A percentile compares a stretch with the other conserved stretches of the same genome.
These are phyloP conservation scores for Apiospora hydei DNA, from an alignment of 2,329 filamentous ascomycete genomes.

Conservation along the genomic window DNA sequence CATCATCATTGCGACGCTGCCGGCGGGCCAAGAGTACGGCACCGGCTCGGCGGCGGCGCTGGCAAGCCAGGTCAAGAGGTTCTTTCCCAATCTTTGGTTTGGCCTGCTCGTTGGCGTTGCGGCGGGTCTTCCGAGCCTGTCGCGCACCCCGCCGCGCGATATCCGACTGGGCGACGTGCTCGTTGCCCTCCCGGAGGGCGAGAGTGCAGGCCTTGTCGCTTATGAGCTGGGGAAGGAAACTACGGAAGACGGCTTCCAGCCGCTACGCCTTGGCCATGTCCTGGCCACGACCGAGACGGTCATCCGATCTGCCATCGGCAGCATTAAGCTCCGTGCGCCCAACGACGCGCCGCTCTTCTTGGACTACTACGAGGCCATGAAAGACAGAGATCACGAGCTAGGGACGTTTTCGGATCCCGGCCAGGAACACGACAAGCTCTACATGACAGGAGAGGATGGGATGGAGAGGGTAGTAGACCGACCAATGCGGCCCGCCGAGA, in stretches of 20 bases:
- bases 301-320: slow-evolving; percentile 44
- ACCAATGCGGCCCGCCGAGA: slow-evolving; percentile 28
- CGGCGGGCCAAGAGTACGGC: slow-evolving; percentile 45
- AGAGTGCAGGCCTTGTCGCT: slow-evolving; percentile 39
- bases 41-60: slow-evolving; percentile 44
- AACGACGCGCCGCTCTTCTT: slow-evolving; percentile 36
- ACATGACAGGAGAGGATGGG: slow-evolving; percentile 25
- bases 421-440: slow-evolving; percentile 39
- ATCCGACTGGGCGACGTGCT: slow-evolving; percentile 49
- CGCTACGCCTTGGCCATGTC: slow-evolving; percentile 35
- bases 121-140: slow-evolving; percentile 43
- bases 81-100: slow-evolving; percentile 47
- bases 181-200: slow-evolving; percentile 37
- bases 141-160: slow-evolving; percentile 37
- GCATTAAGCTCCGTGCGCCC: slow-evolving; percentile 37
- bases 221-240: slow-evolving; percentile 47
- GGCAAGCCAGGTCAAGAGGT: slow-evolving; percentile 43
- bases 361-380: slow-evolving; percentile 35
- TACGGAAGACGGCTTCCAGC: slow-evolving; percentile 35
- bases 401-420: slow-evolving; percentile 41
- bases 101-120: slow-evolving; percentile 47
- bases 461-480: slow-evolving; percentile 28
- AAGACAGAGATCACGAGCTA: slow-evolving; percentile 32
- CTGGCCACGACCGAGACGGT: slow-evolving; percentile 41
- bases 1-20: slow-evolving; percentile 44